These are phyloP conservation scores for Pelargonium myrrhifolium DNA, from an alignment of 441 rosid genomes.

Conservation along the genomic window DNA sequence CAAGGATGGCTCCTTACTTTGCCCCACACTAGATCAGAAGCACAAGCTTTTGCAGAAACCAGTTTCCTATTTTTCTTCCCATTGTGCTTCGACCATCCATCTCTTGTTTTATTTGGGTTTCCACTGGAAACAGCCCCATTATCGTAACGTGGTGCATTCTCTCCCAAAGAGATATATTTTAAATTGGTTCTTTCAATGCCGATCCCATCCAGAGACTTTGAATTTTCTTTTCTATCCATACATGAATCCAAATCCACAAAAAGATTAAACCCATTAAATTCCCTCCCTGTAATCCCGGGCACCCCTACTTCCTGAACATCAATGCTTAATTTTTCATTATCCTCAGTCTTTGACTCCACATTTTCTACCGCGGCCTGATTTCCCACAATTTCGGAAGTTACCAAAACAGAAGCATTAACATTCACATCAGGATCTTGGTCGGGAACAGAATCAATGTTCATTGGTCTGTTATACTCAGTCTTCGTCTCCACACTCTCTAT, in stretches of 20 bases:
- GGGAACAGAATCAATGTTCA: neutral
- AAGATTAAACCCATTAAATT: conserved; percentile 17
- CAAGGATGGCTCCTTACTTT: conserved; percentile 87
- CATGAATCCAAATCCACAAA: conserved; percentile 27
- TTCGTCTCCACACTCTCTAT: too few relatives aligned
- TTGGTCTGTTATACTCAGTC: too few relatives aligned
- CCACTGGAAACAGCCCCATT: neutral
- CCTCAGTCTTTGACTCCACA: conserved; percentile 15
- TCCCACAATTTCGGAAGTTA: conserved; percentile 13
- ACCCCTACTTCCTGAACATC: conserved; percentile 7
- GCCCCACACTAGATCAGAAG: conserved; percentile 73
- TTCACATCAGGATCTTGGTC: neutral
- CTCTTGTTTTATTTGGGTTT: neutral
- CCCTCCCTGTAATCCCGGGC: conserved; percentile 11
- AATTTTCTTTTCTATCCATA: conserved; percentile 18
- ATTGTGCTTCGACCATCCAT: neutral
- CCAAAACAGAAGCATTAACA: neutral
- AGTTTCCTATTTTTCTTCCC: conserved; percentile 3
- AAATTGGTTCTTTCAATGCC: neutral
- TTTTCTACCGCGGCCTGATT: conserved; percentile 20
- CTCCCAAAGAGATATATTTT: conserved; percentile 1
- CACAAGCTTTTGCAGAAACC: conserved; percentile 26
- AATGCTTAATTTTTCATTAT: neutral
- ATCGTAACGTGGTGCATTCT: neutral
- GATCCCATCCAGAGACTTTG: neutral